These are phyloP conservation scores for Lyophyllum shimeji DNA, from an alignment of 768 basidiomycete species.

Conservation along the genomic window DNA sequence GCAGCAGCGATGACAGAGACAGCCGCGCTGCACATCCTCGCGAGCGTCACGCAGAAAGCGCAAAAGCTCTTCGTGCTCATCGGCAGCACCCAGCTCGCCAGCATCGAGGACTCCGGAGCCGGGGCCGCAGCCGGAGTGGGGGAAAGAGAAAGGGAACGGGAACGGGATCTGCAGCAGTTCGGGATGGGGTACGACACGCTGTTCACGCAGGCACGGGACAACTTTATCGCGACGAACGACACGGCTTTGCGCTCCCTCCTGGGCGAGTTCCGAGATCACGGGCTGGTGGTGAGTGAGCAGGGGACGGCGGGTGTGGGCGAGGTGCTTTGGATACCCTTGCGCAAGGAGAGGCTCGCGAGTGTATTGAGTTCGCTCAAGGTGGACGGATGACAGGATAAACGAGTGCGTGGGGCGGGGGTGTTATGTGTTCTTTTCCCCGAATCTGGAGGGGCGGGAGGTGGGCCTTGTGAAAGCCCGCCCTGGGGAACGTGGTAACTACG, in stretches of 20 bases:
- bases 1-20: slow-evolving; percentile 66
- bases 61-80: slow-evolving; percentile 79
- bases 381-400: slow-evolving; percentile 2
- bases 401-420: slow-evolving; percentile 9
- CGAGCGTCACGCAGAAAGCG: slow-evolving; percentile 85
- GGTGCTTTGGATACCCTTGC: slow-evolving; percentile 84
- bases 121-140: slow-evolving; percentile 17
- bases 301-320: slow-evolving; percentile 49
- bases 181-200: slow-evolving; percentile 66
- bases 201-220: slow-evolving; percentile 72
- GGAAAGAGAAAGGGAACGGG: too few relatives aligned
- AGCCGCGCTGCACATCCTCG: slow-evolving; percentile 77
- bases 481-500: slow-evolving; percentile 15
- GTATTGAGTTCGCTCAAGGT: slow-evolving; percentile 33
- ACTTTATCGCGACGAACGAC: slow-evolving; percentile 89
- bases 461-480: not conserved
- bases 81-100: slow-evolving; percentile 64
- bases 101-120: slow-evolving; percentile 42
- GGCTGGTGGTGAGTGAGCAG: slow-evolving; percentile 62
- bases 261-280: slow-evolving; percentile 91
- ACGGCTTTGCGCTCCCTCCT: slow-evolving; percentile 79
- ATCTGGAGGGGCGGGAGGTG: not conserved
- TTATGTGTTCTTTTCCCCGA: slow-evolving; percentile 10
- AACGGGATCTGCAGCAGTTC: slow-evolving; percentile 47
- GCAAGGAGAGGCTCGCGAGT: slow-evolving; percentile 66